A percentile compares a stretch with the other conserved stretches of the same genome.
Evolutionary conservation across 148 eudicot species (phyloP).

Genomic region (Spergularia marina): DNA sequence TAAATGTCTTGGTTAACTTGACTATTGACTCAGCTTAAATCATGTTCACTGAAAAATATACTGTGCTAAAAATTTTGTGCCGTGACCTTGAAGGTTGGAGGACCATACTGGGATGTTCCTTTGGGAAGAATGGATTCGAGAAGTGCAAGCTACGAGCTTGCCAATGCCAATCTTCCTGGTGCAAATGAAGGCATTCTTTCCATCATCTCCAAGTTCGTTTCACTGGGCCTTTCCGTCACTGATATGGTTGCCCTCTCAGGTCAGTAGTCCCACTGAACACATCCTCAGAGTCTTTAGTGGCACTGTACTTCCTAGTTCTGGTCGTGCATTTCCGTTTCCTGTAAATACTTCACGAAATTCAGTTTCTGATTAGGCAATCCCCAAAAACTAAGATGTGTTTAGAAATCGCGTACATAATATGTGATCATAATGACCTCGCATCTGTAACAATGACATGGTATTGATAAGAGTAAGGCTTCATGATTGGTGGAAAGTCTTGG

Average conservation of each 20-base stretch:
- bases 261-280: constrained; percentile 19
- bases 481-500: no score
- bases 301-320: background rate
- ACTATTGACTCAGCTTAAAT: background rate
- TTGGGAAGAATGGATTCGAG: constrained; percentile 84
- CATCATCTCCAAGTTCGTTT: constrained; percentile 69
- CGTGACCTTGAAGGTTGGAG: constrained; percentile 58
- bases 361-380: background rate
- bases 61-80: background rate
- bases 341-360: background rate
- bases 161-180: constrained; percentile 55
- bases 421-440: no score
- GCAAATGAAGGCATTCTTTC: constrained; percentile 67
- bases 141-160: constrained; percentile 53
- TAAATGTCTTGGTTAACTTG: background rate
- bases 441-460: no score
- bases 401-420: background rate
- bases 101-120: constrained; percentile 88
- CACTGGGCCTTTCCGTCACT: constrained; percentile 77
- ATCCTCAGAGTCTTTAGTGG: background rate
- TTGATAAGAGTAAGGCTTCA: no score
- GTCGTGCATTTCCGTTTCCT: background rate
- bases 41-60: no score
- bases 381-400: background rate
- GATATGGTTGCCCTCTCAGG: constrained; percentile 97